A percentile compares a stretch with the other conserved stretches of the same genome.
Evolutionary conservation across 169 alveolate species (phyloP).

Genomic region (Plasmodium chabaudi): DNA sequence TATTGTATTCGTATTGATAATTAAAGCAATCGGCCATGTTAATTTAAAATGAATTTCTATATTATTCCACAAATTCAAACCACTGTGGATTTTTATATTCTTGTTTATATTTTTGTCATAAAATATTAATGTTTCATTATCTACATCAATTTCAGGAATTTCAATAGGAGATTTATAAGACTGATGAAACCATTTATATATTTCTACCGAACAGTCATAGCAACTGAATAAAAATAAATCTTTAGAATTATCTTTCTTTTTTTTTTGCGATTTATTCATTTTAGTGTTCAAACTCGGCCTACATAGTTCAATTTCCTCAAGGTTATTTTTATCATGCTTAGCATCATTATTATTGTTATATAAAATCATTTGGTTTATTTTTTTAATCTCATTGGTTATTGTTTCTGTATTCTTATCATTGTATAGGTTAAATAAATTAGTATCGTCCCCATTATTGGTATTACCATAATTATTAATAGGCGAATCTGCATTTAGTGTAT

Average conservation of each 20-base stretch:
- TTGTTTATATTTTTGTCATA: slow-evolving; percentile 75
- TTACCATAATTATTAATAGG: slow-evolving; percentile 34
- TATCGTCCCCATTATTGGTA: slow-evolving; percentile 25
- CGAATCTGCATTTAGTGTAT: slow-evolving; percentile 35
- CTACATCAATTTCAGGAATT: slow-evolving; percentile 75
- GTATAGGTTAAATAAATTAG: slow-evolving; percentile 21
- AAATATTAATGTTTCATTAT: slow-evolving; percentile 76
- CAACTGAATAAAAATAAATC: slow-evolving; percentile 54
- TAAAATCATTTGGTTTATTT: slow-evolving; percentile 25
- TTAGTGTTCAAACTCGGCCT: not conserved
- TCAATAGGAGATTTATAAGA: slow-evolving; percentile 74
- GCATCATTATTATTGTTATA: slow-evolving; percentile 5
- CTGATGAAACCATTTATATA: slow-evolving; percentile 76
- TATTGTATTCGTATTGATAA: slow-evolving; percentile 68
- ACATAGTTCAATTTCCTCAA: not conserved
- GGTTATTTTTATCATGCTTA: not conserved
- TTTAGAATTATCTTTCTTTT: slow-evolving; percentile 11
- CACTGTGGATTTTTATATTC: slow-evolving; percentile 76
- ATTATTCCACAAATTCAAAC: slow-evolving; percentile 73
- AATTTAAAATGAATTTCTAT: slow-evolving; percentile 71
- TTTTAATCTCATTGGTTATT: slow-evolving; percentile 52
- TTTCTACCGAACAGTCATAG: slow-evolving; percentile 74
- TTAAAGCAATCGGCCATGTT: slow-evolving; percentile 76
- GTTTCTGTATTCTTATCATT: slow-evolving; percentile 25
- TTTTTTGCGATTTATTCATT: not conserved